phyloP scores from a whole-genome alignment of 306 rosid species.

The Carpinus viminea region DNA sequence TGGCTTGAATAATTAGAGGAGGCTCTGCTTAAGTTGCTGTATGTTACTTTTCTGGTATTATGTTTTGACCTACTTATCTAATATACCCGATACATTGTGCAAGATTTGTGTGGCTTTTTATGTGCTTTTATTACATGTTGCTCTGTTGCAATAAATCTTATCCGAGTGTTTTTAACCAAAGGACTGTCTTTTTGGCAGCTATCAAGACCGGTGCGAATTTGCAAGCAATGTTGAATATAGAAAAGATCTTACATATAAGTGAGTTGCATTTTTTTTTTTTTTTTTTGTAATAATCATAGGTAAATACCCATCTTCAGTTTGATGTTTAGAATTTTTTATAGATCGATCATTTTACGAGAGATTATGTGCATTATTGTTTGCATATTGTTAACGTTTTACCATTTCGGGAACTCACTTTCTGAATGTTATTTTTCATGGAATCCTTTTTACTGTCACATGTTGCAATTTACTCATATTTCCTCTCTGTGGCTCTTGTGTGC shows the following conservation, averaged over 20 bases:
- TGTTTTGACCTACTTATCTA: neutral
- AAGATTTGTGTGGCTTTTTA: neutral
- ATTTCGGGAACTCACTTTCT: neutral
- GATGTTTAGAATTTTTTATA: conserved; percentile 30
- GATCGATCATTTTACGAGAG: conserved; percentile 21
- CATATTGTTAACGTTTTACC: conserved; percentile 24
- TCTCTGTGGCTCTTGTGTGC: no score
- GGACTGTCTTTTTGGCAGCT: conserved; percentile 47
- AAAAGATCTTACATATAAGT: conserved; percentile 48
- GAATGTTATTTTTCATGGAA: neutral
- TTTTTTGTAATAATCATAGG: conserved; percentile 34
- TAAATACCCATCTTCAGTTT: conserved; percentile 38
- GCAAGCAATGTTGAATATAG: conserved; percentile 53
- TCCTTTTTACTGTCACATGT: neutral
- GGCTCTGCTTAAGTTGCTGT: neutral
- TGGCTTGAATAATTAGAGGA: neutral
- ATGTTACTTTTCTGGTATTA: conserved; percentile 3
- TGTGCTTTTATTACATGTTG: conserved; percentile 6
- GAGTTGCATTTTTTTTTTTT: conserved; percentile 33
- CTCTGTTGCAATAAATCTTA: conserved; percentile 23
- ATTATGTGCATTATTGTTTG: conserved; percentile 36
- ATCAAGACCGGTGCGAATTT: conserved; percentile 41
- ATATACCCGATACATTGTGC: no score
- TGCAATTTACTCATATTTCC: neutral
- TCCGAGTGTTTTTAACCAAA: conserved; percentile 10